Evolutionary conservation across 2,329 filamentous ascomycete species (phyloP).

Genomic region (Exutisphaerella laricina): DNA sequence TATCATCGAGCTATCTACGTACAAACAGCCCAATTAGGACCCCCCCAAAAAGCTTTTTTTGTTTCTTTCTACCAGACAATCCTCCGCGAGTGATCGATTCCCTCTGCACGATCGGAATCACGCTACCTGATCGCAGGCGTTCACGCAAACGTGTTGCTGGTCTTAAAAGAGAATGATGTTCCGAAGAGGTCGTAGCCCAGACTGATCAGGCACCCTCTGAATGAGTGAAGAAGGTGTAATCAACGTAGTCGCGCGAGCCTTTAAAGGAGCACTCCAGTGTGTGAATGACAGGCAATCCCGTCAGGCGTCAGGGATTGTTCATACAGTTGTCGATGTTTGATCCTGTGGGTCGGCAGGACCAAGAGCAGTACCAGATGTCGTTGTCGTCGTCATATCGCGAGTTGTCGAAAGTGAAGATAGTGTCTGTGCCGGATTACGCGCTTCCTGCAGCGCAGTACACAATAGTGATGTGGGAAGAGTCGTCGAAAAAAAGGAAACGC

Average conservation of each 20-base stretch:
- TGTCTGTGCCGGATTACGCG: neutral
- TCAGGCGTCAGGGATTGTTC: constrained; percentile 14
- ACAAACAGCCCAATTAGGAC: constrained; percentile 2
- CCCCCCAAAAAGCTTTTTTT: constrained; percentile 9
- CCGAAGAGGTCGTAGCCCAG: constrained; percentile 12
- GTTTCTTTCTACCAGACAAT: constrained; percentile 22
- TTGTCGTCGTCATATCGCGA: constrained; percentile 5
- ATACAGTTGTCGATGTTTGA: constrained; percentile 13
- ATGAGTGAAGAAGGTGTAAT: constrained; percentile 30
- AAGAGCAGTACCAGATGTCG: constrained; percentile 6
- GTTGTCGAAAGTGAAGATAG: constrained; percentile 4
- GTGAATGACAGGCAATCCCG: constrained; percentile 9
- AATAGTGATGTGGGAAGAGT: constrained; percentile 11
- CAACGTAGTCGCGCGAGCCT: constrained; percentile 25
- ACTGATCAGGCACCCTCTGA: constrained; percentile 30
- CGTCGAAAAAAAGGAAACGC: constrained; percentile 12
- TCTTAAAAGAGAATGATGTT: neutral
- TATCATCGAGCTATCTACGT: neutral
- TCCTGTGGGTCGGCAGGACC: constrained; percentile 23
- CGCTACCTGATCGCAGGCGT: neutral
- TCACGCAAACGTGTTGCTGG: neutral
- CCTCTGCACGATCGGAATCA: neutral
- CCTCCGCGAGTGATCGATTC: neutral
- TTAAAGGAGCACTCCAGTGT: constrained; percentile 11
- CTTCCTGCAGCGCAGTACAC: constrained; percentile 9